phyloP scores from a whole-genome alignment of 345 rosid species.

The Barbarea vulgaris region DNA sequence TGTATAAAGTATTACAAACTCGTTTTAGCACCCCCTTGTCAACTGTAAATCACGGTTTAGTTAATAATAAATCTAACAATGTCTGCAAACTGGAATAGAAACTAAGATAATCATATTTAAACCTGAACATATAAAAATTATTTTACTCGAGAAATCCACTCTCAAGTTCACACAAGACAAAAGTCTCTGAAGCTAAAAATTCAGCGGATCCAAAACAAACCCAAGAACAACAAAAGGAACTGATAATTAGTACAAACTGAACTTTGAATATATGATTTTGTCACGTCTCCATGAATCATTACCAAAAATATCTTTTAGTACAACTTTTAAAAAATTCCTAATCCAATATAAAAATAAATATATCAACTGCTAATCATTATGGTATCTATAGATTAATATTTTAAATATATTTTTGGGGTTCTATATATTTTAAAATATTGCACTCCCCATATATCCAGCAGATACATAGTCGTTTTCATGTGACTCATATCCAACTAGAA shows the following conservation, averaged over 20 bases:
- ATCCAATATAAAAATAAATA: neutral
- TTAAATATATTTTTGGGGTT: neutral
- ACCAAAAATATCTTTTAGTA: neutral
- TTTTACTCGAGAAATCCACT: neutral
- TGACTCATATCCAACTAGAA: conserved; percentile 15
- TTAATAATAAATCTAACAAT: neutral
- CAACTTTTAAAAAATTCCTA: neutral
- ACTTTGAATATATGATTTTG: neutral
- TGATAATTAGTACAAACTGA: neutral
- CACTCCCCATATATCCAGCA: neutral
- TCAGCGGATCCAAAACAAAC: neutral
- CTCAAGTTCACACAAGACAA: neutral
- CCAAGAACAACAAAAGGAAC: neutral
- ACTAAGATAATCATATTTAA: neutral
- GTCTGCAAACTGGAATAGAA: neutral
- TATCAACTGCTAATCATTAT: neutral
- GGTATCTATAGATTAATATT: neutral
- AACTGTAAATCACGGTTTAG: neutral
- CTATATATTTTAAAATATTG: neutral
- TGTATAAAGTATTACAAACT: neutral
- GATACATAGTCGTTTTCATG: conserved; percentile 19
- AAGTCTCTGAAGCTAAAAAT: neutral
- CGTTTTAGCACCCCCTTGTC: too few species aligned
- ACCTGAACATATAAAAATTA: neutral
- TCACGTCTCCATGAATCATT: neutral